Evolutionary conservation across 176 grass and related monocot genomes (phyloP), one percentile per base, ranked within the genome.

Genomic region (Avena atlantica): DNA sequence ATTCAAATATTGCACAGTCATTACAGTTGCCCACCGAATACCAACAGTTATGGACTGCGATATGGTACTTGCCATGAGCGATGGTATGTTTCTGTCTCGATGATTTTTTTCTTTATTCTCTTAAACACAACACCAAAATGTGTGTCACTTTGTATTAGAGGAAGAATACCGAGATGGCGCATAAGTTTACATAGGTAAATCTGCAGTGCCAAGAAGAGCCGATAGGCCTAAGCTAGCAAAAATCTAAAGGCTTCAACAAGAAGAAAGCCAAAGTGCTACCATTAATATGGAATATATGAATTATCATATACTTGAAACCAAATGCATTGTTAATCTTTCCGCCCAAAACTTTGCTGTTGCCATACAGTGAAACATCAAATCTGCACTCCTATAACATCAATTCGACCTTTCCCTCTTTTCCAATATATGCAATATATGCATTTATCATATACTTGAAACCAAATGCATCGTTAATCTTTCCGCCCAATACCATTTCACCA

Each of bases 21-120:
- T 98, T 71, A 98, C 94, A 0, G 94, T 98, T 4, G 94, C 97
- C 7, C 97, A 98, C 60, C 88, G 97, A 37, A 93, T 98, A 82
- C 97, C 94, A 0, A 99, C 97, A 7, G 92, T 99, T 14, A 98
- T 98, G 90, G 90, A 98, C 79, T 96, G 90, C 68, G 77, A 78
- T 37, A 96, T 91, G 92, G 90, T 98, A 58, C 94, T 98, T 83
- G 87, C 92, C 45, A 90, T 96, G 79, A 93, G 94, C 12, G 97
- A 96, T 9, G 94, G 94, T 96, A 77, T 85, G 90, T 80, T 51
- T 52, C 53, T 74, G 40, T 64, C 17, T 64, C 16, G 2, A 9
- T 9, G 78, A 16, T 15, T 66, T 6, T 66, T 15, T 65, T 2
- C 0, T 27, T 2, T 66, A 8, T 27, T 12, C 0, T 66, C 63